Evolutionary conservation across 805 yeast genomes (phyloP).

Genomic region (Lipomyces mesembrius): DNA sequence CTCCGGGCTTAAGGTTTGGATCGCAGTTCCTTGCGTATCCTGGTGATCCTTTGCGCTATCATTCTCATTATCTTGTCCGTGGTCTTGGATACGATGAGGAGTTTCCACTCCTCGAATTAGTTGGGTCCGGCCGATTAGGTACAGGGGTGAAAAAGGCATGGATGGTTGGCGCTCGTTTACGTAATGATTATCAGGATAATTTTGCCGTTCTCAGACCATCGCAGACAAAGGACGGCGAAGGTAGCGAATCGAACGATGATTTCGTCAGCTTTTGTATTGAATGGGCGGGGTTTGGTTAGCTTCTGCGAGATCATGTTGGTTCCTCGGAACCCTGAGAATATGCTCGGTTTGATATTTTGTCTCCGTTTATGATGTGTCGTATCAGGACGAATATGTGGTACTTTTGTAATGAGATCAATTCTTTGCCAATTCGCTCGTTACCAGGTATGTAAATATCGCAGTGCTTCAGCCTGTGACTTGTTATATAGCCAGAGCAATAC

Average conservation of each 20-base stretch:
- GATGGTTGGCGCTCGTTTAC: conserved; percentile 52
- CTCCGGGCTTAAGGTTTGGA: conserved; percentile 92
- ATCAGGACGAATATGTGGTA: not conserved
- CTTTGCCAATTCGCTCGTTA: not conserved
- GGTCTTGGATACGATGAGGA: conserved; percentile 56
- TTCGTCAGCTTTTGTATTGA: conserved; percentile 70
- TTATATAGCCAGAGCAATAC: no score
- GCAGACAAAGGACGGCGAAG: not conserved
- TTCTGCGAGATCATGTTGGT: no score
- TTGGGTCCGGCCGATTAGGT: conserved; percentile 88
- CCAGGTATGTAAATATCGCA: not conserved
- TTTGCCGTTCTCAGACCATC: conserved; percentile 15
- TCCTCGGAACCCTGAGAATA: not conserved
- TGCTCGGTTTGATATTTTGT: not conserved
- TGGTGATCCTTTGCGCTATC: conserved; percentile 90
- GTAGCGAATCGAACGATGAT: conserved; percentile 37
- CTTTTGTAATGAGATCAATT: not conserved
- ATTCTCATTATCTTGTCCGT: conserved; percentile 79
- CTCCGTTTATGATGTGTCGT: not conserved
- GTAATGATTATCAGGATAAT: conserved; percentile 21
- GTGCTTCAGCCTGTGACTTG: not conserved
- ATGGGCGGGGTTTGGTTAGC: conserved; percentile 94
- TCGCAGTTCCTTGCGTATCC: conserved; percentile 89
- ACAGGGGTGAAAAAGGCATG: conserved; percentile 89
- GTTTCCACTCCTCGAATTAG: conserved; percentile 61